Base-by-base conservation (phyloP, 2,329 filamentous ascomycete species). In the Phialocephala sp. region DNA sequence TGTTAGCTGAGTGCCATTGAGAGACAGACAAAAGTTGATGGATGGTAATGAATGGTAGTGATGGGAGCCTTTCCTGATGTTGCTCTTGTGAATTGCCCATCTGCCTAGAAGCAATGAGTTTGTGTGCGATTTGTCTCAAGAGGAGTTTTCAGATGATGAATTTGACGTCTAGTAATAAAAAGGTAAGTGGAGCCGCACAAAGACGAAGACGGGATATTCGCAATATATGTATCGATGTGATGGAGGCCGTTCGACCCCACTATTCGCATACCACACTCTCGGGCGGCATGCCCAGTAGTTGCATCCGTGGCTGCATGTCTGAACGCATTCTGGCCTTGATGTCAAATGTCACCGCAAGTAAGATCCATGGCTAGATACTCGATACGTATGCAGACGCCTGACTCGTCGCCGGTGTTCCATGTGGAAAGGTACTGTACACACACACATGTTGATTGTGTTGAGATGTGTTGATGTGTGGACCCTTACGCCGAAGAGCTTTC, bases 61-160 rank as follows among this genome's bases (percentile, higher is more conserved):
- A 50, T 50, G 45, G 45, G 45, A 22, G 45, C 8, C 45, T 50
- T 50, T 50, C 45, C 45, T 50, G 45, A 50, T 24, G 6, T 22
- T 24, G n/a, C 5, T 50, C 9, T 14, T 4, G n/a, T 50, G n/a
- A 50, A 5, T n/a, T 22, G 12, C 8, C 11, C 45, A 50, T 50
- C n/a, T 50, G 20, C 8, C n/a, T 24, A 50, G 18, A 11, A 50
- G 4, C 20, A 22, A 22, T 50, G 45, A 24, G 20, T 9, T n/a
- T 9, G n/a, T n/a, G n/a, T n/a, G n/a, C n/a, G n/a, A n/a, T n/a
- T n/a, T n/a, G n/a, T n/a, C n/a, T n/a, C n/a, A n/a, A n/a, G n/a
- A n/a, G n/a, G n/a, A n/a, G n/a, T n/a, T n/a, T n/a, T n/a, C n/a
- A n/a, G n/a, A n/a, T n/a, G n/a, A n/a, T n/a, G n/a, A n/a, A n/a